Percentiles rank a stretch among this genome's conserved stretches.
Conservation (phyloP, 2,329 filamentous ascomycete species). For the Pseudogymnoascus sp. region DNA sequence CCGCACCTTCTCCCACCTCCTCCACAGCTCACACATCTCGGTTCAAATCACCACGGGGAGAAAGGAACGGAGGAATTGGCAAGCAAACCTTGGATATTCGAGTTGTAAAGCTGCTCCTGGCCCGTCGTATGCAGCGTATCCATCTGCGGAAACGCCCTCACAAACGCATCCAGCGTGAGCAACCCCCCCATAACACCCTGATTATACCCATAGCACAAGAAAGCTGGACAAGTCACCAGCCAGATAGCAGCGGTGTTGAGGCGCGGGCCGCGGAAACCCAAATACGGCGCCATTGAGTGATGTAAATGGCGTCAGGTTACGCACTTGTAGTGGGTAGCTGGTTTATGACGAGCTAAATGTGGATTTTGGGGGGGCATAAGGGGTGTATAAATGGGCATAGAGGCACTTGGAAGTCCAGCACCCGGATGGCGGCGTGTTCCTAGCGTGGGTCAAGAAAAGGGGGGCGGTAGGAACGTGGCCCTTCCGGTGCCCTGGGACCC, state of each 20-base stretch:
- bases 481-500: background rate
- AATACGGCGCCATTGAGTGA: constrained; percentile 8
- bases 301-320: background rate
- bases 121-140: constrained; percentile 38
- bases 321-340: background rate
- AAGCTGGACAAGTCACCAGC: constrained; percentile 21
- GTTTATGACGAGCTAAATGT: background rate
- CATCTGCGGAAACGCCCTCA: constrained; percentile 39
- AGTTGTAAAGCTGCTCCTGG: constrained; percentile 33
- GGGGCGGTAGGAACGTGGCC: background rate
- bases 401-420: background rate
- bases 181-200: constrained; percentile 42
- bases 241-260: constrained; percentile 10
- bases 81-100: constrained; percentile 22
- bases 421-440: background rate
- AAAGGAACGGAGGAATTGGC: background rate
- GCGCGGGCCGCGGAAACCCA: constrained; percentile 8
- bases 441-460: background rate
- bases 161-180: constrained; percentile 27
- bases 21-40: background rate
- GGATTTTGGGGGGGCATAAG: background rate
- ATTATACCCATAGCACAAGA: constrained; percentile 44
- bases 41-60: background rate
- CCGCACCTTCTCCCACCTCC: background rate
- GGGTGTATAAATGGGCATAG: background rate